These are phyloP conservation scores for Theileria equi DNA, from an alignment of 169 alveolate genomes.

Conservation along the genomic window DNA sequence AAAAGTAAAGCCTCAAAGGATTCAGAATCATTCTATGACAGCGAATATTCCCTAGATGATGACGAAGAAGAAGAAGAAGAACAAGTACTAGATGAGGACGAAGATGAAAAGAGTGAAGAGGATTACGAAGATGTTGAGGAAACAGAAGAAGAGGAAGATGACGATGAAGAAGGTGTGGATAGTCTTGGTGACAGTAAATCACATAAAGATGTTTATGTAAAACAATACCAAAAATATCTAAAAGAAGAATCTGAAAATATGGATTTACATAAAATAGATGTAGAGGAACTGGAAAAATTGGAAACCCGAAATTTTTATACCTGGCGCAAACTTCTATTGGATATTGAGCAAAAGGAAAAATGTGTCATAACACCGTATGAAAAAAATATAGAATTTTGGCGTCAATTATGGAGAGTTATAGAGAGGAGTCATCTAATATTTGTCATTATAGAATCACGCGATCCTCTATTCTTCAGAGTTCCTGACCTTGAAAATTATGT, in stretches of 20 bases:
- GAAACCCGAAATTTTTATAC: conserved; percentile 66
- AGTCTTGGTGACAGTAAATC: not conserved
- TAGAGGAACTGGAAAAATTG: conserved; percentile 57
- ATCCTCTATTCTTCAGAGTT: conserved; percentile 92
- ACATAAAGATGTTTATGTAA: conserved; percentile 1
- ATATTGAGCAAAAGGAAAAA: conserved; percentile 87
- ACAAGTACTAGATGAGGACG: not conserved
- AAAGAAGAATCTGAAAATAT: conserved; percentile 15
- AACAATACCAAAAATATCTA: conserved; percentile 42
- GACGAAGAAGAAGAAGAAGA: conserved; percentile 3
- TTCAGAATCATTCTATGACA: conserved; percentile 38
- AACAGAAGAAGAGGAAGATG: conserved; percentile 8
- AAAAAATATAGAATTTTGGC: conserved; percentile 97
- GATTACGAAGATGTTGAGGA: conserved; percentile 13
- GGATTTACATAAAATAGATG: conserved; percentile 36
- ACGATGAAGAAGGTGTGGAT: not conserved
- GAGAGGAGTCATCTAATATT: conserved; percentile 92
- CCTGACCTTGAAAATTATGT: conserved; percentile 86
- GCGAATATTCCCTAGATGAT: conserved; percentile 1
- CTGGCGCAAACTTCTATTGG: conserved; percentile 71
- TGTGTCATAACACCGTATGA: conserved; percentile 96
- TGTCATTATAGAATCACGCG: conserved; percentile 96
- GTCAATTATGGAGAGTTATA: conserved; percentile 97
- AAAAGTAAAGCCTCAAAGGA: too few species aligned
- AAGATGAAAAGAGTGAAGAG: not conserved